Base-by-base conservation (phyloP, 225 moss, liverwort and hornwort genomes). In the Marchantia paleacea region DNA sequence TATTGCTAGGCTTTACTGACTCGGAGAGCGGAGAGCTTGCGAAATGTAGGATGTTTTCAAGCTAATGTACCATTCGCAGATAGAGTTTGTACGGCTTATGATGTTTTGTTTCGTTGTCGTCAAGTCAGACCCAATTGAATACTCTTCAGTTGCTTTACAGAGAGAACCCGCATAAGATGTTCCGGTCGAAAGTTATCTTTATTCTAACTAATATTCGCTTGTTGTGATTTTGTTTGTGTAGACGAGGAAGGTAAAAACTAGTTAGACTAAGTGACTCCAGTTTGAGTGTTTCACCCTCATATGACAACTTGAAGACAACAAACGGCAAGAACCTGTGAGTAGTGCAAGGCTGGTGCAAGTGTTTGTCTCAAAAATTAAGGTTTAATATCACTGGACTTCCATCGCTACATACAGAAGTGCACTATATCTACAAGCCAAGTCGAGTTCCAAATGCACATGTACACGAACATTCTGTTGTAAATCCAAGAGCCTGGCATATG, bases 221-320 rank as follows among this genome's bases (percentile, higher is more conserved):
- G n/a, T 10, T 55, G 26, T 74, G 55, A 8, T 60, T 76, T 11
- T 57, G 13, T n/a, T 20, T 58, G 39, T 60, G 31, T 60, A 76
- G 75, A 76, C 58, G 75, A 76, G 75, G 60, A 76, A 47, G 75
- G 39, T n/a, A 54, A 76, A 60, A 31, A 60, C 75, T 7, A 60
- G 30, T 60, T 39, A 31, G 20, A 47, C 13, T 15, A 47, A 60
- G 16, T 31, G 57, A 31, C 13, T 60, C 39, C 29, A 58, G 9
- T 30, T 0, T 19, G 60, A 22, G 31, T 19, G 60, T 58, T 3
- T 76, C 75, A 47, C 31, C 28, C 19, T 75, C 74, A 29, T 26
- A 58, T 22, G 60, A 47, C 30, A 30, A 39, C 13, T 76, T 20
- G 39, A 60, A 58, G 31, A 39, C 60, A 39, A 58, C 75, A 61